These are phyloP conservation scores for Corymbia calophylla DNA, from an alignment of 441 rosid species.

Conservation along the genomic window DNA sequence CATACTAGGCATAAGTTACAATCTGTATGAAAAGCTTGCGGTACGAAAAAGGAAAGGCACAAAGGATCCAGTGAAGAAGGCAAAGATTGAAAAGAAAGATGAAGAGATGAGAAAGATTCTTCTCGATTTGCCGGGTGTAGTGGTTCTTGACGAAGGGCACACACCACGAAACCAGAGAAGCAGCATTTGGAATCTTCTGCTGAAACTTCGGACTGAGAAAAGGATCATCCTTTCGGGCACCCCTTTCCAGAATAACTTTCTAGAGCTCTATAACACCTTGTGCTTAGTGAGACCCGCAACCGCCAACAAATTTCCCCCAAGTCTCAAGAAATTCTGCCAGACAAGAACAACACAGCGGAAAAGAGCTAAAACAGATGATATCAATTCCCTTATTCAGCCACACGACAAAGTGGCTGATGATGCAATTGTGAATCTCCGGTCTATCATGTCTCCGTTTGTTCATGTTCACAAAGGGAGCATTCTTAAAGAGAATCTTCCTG, in stretches of 20 bases:
- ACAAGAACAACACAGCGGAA: conserved; percentile 12
- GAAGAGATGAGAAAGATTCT: conserved; percentile 23
- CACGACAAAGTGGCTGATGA: conserved; percentile 13
- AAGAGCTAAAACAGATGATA: conserved; percentile 15
- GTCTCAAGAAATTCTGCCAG: background rate
- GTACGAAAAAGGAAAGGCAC: background rate
- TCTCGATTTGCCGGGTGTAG: conserved; percentile 42
- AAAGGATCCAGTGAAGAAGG: background rate
- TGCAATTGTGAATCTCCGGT: conserved; percentile 18
- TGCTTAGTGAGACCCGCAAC: conserved; percentile 43
- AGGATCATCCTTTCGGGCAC: conserved; percentile 77
- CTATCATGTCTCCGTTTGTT: conserved; percentile 49
- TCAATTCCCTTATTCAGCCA: conserved; percentile 16
- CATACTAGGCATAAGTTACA: conserved; percentile 60
- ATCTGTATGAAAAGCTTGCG: conserved; percentile 39
- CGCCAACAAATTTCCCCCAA: conserved; percentile 4
- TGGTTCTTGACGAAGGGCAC: conserved; percentile 80
- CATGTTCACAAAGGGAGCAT: conserved; percentile 60
- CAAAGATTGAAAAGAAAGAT: background rate
- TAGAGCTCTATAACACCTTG: conserved; percentile 52
- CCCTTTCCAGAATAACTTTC: conserved; percentile 75
- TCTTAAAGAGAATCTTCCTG: conserved; percentile 54
- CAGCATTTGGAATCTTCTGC: conserved; percentile 49
- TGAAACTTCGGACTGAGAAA: conserved; percentile 37
- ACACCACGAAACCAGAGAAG: conserved; percentile 55